A percentile compares a stretch with the other conserved stretches of the same genome.
phyloP scores from a whole-genome alignment of 192 early-diverging fungal genomes.

The Umbelopsis ramanniana region DNA sequence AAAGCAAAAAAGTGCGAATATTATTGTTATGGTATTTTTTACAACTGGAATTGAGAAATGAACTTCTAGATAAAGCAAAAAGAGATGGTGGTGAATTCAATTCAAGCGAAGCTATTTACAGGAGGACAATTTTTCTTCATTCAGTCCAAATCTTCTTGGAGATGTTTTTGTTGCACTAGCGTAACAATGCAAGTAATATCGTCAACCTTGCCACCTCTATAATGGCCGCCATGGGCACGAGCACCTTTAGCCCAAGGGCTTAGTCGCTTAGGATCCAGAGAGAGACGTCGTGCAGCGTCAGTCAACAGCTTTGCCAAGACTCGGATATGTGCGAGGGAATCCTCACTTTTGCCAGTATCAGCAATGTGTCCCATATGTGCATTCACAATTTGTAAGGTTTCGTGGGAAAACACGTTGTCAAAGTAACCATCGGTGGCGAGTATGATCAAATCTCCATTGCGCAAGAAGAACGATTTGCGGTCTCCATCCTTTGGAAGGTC shows the following conservation, averaged over 20 bases:
- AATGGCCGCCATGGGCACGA: conserved; percentile 48
- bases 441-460: conserved; percentile 63
- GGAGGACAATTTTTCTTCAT: too few relatives aligned
- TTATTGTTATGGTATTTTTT: neutral
- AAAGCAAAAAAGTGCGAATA: neutral
- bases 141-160: too few relatives aligned
- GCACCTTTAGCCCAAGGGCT: conserved; percentile 58
- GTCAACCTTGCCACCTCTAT: conserved; percentile 59
- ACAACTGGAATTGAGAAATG: too few relatives aligned
- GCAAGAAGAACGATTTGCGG: conserved; percentile 51
- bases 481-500: conserved; percentile 62
- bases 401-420: conserved; percentile 63
- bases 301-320: conserved; percentile 53
- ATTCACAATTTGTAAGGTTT: conserved; percentile 58
- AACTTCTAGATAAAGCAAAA: neutral
- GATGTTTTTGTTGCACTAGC: conserved; percentile 33
- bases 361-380: conserved; percentile 27
- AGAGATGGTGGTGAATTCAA: neutral
- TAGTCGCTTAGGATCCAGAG: conserved; percentile 51
- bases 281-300: conserved; percentile 53
- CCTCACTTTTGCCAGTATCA: conserved; percentile 33
- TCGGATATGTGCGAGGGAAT: conserved; percentile 45
- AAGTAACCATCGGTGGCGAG: conserved; percentile 65
- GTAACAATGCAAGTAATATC: conserved; percentile 64
- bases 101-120: neutral